Evolutionary conservation across 768 basidiomycete species (phyloP).

Genomic region (Mycena olivaceomarginata): DNA sequence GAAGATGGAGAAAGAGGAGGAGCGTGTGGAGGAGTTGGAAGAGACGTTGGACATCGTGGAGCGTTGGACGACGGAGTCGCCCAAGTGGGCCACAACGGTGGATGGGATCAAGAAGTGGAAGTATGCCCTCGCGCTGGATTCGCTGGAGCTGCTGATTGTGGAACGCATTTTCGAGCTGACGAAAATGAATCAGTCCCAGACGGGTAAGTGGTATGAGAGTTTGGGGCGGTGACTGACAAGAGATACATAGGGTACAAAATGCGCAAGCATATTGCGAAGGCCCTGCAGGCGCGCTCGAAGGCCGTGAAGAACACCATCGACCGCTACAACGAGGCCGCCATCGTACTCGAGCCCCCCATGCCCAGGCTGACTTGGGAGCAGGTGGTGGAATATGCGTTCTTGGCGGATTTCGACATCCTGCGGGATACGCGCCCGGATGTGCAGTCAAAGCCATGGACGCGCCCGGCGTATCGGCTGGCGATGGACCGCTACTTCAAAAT

Average conservation of each 20-base stretch:
- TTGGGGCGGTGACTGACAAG: too few relatives aligned
- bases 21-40: too few relatives aligned
- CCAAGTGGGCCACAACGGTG: slow-evolving; percentile 38
- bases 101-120: not conserved
- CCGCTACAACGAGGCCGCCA: too few relatives aligned
- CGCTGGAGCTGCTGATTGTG: not conserved
- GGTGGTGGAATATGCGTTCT: too few relatives aligned
- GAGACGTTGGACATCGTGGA: slow-evolving; percentile 18
- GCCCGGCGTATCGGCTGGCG: slow-evolving; percentile 34
- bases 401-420: slow-evolving; percentile 37
- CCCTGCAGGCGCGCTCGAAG: too few relatives aligned
- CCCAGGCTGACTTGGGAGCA: too few relatives aligned
- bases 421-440: slow-evolving; percentile 31
- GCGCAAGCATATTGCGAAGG: too few relatives aligned
- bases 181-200: not conserved
- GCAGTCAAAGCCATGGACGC: slow-evolving; percentile 34
- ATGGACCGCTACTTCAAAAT: slow-evolving; percentile 46
- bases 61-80: slow-evolving; percentile 36
- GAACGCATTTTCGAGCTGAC: not conserved
- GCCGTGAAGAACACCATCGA: too few relatives aligned
- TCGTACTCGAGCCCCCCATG: too few relatives aligned
- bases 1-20: too few relatives aligned
- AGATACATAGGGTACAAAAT: too few relatives aligned
- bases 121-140: too few relatives aligned
- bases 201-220: slow-evolving; percentile 30